Conservation (phyloP, 768 basidiomycete species). For the Rhodotorula graminis region DNA sequence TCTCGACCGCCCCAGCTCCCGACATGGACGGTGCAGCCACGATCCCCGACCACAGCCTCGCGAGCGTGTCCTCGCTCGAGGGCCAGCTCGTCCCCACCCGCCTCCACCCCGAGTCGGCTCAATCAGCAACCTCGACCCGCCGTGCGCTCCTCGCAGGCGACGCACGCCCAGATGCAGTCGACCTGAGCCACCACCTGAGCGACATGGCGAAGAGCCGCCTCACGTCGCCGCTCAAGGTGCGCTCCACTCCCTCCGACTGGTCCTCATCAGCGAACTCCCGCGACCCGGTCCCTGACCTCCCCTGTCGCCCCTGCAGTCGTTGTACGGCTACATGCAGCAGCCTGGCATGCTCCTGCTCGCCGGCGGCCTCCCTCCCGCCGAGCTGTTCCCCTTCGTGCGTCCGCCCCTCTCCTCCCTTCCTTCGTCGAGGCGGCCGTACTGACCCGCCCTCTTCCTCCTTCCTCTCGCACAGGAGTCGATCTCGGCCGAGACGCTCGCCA, state of each 20-base stretch:
- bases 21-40: too few relatives aligned
- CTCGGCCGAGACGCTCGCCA: conserved; percentile 55
- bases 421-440: too few relatives aligned
- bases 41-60: too few relatives aligned
- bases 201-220: conserved; percentile 25
- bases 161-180: conserved; percentile 25
- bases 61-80: too few relatives aligned
- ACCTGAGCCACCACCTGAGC: conserved; percentile 35
- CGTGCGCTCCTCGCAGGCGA: background rate
- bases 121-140: background rate
- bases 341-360: conserved; percentile 54
- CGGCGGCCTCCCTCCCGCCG: conserved; percentile 68
- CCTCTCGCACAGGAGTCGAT: conserved; percentile 55
- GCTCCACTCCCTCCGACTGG: background rate
- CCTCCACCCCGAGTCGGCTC: background rate
- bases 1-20: too few relatives aligned
- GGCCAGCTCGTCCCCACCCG: too few relatives aligned
- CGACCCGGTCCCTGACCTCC: too few relatives aligned
- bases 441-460: background rate
- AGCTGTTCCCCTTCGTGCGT: conserved; percentile 52
- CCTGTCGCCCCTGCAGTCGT: background rate
- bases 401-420: too few relatives aligned
- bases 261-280: too few relatives aligned
- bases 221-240: conserved; percentile 35
- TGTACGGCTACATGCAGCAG: conserved; percentile 38